phyloP scores from a whole-genome alignment of 73 alveolate genomes.

The Paramecium biaurelia region DNA sequence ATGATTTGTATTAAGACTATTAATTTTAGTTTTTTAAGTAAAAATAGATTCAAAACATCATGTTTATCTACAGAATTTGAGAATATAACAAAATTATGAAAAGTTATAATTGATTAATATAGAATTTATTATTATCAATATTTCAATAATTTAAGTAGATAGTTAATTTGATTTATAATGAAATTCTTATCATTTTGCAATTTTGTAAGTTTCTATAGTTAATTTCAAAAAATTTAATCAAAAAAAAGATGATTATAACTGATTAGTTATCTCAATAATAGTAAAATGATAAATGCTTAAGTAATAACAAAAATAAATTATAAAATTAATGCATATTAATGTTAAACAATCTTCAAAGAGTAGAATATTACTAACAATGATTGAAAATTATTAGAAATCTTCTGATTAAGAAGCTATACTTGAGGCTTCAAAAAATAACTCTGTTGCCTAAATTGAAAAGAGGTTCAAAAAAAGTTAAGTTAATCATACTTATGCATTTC shows the following conservation, averaged over 20 bases:
- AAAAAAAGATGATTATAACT: not conserved
- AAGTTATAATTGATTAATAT: no score
- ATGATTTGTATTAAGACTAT: not conserved
- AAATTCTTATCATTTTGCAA: not conserved
- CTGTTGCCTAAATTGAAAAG: slow-evolving; percentile 20
- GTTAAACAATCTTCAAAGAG: slow-evolving; percentile 40
- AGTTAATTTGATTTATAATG: not conserved
- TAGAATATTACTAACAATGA: not conserved
- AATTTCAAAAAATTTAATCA: not conserved
- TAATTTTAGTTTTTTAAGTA: not conserved
- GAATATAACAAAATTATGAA: not conserved
- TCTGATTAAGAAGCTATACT: slow-evolving; percentile 6
- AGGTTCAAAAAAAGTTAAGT: not conserved
- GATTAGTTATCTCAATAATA: no score
- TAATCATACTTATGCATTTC: slow-evolving; percentile 18
- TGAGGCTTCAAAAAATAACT: not conserved
- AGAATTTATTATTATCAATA: not conserved
- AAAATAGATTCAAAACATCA: not conserved
- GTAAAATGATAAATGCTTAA: not conserved
- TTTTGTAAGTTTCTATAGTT: not conserved
- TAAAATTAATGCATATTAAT: not conserved
- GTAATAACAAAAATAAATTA: not conserved
- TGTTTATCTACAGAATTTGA: not conserved
- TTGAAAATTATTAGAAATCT: not conserved
- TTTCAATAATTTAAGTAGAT: not conserved